These are phyloP conservation scores for Biscutella laevigata DNA, from an alignment of 441 rosid genomes.

Conservation along the genomic window DNA sequence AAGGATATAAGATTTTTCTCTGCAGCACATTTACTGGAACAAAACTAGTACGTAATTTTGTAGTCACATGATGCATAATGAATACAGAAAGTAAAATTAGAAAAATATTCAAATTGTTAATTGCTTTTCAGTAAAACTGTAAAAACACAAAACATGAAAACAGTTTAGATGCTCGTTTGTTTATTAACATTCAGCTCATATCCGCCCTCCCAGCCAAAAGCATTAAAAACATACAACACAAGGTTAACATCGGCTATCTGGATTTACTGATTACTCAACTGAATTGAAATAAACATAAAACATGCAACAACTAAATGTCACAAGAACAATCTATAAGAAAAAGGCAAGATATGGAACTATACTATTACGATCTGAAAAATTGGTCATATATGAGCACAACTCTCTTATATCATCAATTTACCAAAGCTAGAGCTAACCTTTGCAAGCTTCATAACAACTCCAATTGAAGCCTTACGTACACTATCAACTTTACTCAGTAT, in stretches of 20 bases:
- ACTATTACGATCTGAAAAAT: neutral
- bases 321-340: neutral
- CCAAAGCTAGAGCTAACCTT: constrained; percentile 50
- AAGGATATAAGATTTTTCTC: neutral
- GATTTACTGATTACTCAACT: neutral
- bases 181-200: neutral
- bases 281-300: neutral
- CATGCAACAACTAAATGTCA: neutral
- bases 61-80: neutral
- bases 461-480: constrained; percentile 87
- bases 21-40: constrained; percentile 4
- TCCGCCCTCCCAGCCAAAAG: constrained; percentile 7
- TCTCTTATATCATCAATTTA: constrained; percentile 12
- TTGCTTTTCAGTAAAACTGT: neutral
- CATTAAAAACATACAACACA: neutral
- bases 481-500: constrained; percentile 84
- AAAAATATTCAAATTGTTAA: neutral
- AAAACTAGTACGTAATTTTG: neutral
- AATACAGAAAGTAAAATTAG: neutral
- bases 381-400: constrained; percentile 5
- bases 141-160: neutral
- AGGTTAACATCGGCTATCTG: neutral
- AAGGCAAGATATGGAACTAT: constrained; percentile 1
- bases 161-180: neutral
- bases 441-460: constrained; percentile 94